Evolutionary conservation across 495 filamentous ascomycete genomes (phyloP).

Genomic region (Penicillium goetzii): DNA sequence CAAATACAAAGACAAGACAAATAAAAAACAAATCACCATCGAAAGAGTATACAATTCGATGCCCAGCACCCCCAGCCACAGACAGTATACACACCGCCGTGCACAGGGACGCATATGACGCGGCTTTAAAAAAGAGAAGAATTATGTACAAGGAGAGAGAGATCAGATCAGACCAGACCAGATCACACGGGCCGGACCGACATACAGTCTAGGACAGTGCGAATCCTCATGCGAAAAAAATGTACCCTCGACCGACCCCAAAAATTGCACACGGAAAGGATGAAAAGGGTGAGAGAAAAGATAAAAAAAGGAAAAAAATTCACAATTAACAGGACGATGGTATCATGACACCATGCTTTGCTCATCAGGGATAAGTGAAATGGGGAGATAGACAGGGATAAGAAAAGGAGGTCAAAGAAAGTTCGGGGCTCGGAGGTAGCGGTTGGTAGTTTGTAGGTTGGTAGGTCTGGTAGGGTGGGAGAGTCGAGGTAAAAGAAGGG

Average conservation of each 20-base stretch:
- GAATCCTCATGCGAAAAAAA: constrained; percentile 13
- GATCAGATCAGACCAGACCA: constrained; percentile 6
- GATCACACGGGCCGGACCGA: too few relatives aligned
- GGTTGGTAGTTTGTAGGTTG: too few relatives aligned
- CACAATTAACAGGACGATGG: constrained; percentile 23
- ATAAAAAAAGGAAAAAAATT: constrained; percentile 11
- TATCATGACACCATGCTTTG: constrained; percentile 40
- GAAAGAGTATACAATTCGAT: constrained; percentile 2
- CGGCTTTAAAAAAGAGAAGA: constrained; percentile 13
- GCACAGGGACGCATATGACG: constrained; percentile 14
- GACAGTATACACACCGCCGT: constrained; percentile 14
- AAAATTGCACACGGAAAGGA: constrained; percentile 21
- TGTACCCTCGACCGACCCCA: constrained; percentile 26
- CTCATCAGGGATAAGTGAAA: constrained; percentile 32
- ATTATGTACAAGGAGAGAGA: constrained; percentile 38
- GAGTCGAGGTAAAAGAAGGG: not conserved
- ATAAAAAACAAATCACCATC: not conserved
- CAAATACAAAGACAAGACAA: not conserved
- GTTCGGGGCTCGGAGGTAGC: not conserved
- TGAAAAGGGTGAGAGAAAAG: constrained; percentile 1
- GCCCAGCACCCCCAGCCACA: not conserved
- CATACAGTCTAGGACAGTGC: not conserved
- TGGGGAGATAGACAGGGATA: constrained; percentile 25
- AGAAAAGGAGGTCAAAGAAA: constrained; percentile 11
- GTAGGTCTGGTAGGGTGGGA: not conserved